Evolutionary conservation across 2,329 filamentous ascomycete genomes (phyloP).

Genomic region (Teratosphaeriaceae sp.): DNA sequence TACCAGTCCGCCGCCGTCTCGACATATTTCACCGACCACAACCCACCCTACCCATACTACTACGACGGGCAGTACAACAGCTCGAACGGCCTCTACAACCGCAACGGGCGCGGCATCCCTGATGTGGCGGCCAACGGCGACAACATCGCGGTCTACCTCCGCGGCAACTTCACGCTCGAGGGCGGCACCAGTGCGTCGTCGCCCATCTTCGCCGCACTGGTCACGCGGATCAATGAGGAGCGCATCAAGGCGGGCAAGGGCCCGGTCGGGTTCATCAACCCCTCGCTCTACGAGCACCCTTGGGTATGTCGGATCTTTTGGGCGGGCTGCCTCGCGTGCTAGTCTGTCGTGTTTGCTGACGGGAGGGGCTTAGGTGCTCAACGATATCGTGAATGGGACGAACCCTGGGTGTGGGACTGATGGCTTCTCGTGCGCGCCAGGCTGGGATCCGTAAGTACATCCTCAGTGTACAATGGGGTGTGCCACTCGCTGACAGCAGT

Average conservation of each 20-base stretch:
- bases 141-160: conserved; percentile 35
- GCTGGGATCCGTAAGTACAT: conserved; percentile 9
- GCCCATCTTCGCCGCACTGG: conserved; percentile 23
- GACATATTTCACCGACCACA: conserved; percentile 23
- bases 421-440: conserved; percentile 13
- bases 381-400: conserved; percentile 19
- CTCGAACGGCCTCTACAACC: conserved; percentile 23
- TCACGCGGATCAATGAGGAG: conserved; percentile 24
- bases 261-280: conserved; percentile 28
- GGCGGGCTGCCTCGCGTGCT: background rate
- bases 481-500: no score
- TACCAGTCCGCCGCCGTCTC: conserved; percentile 31
- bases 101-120: conserved; percentile 28
- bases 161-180: conserved; percentile 28
- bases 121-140: conserved; percentile 34
- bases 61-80: conserved; percentile 14
- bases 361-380: conserved; percentile 9
- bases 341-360: background rate
- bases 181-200: conserved; percentile 21
- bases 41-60: conserved; percentile 20
- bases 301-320: no score
- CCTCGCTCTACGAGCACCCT: conserved; percentile 20
- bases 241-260: conserved; percentile 17
- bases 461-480: no score
- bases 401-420: conserved; percentile 30